These are phyloP conservation scores for Aspergillus fumigatiaffinis DNA, from an alignment of 2,329 filamentous ascomycete species.

Conservation along the genomic window DNA sequence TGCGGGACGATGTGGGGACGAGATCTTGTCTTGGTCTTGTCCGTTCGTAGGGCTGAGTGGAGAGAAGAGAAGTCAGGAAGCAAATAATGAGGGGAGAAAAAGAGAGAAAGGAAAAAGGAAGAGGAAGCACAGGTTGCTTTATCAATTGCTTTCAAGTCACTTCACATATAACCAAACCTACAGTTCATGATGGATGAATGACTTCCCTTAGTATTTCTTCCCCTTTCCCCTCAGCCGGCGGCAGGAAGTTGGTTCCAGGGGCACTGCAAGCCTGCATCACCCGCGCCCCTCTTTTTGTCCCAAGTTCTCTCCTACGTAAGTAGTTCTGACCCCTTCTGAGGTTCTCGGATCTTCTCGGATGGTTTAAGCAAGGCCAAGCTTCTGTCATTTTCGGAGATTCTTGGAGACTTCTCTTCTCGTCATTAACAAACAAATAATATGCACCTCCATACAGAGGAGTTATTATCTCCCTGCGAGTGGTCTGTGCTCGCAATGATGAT, in stretches of 20 bases:
- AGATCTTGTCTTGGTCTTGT: neutral
- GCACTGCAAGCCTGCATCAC: neutral
- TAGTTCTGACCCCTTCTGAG: too few relatives aligned
- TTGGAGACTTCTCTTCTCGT: neutral
- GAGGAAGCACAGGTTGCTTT: neutral
- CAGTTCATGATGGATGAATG: neutral
- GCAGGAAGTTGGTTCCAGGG: neutral
- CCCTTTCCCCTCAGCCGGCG: neutral
- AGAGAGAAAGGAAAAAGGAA: neutral
- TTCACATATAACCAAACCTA: neutral
- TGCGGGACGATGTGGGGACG: neutral
- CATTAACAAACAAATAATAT: too few relatives aligned
- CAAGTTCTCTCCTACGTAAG: too few relatives aligned
- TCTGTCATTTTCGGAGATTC: neutral
- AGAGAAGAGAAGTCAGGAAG: neutral
- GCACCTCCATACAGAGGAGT: too few relatives aligned
- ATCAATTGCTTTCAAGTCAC: neutral
- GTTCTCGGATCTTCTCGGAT: conserved; percentile 1
- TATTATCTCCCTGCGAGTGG: too few relatives aligned
- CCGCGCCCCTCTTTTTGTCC: neutral
- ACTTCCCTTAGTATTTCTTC: neutral
- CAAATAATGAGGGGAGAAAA: neutral
- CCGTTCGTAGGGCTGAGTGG: neutral
- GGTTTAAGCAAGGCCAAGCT: conserved; percentile 7
- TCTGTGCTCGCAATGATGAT: too few relatives aligned